A percentile compares a stretch with the other conserved stretches of the same genome.
These are phyloP conservation scores for Nemania sp. DNA, from an alignment of 2,329 filamentous ascomycete genomes.

Conservation along the genomic window DNA sequence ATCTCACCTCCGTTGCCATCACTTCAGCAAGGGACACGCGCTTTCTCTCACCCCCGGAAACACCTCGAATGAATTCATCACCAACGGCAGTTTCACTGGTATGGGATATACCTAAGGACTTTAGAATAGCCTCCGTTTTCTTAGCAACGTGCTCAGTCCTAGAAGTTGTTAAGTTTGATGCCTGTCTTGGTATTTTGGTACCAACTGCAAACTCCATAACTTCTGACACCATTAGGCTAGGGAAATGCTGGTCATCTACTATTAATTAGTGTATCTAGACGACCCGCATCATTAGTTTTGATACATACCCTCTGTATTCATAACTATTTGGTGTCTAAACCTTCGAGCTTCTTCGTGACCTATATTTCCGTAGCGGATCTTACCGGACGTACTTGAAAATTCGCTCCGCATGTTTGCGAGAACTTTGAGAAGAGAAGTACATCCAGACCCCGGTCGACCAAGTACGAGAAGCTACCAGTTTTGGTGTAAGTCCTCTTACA, in stretches of 20 bases:
- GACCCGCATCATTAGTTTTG: too few relatives aligned
- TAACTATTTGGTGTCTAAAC: too few relatives aligned
- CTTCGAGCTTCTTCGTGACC: too few relatives aligned
- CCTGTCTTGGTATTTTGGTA: conserved; percentile 52
- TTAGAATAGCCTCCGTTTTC: conserved; percentile 5
- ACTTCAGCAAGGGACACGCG: conserved; percentile 77
- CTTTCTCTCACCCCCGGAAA: conserved; percentile 70
- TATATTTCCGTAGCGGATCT: too few relatives aligned
- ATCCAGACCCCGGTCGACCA: too few relatives aligned
- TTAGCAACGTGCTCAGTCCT: conserved; percentile 57
- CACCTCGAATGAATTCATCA: conserved; percentile 69
- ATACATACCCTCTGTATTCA: too few relatives aligned
- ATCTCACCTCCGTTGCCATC: conserved; percentile 58
- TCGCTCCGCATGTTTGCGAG: too few relatives aligned
- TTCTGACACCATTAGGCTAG: conserved; percentile 74
- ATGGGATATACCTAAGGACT: conserved; percentile 54
- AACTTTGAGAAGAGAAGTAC: too few relatives aligned
- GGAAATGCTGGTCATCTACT: conserved; percentile 76
- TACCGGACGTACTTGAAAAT: too few relatives aligned
- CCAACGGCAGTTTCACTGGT: conserved; percentile 69
- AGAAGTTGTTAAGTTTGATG: conserved; percentile 75
- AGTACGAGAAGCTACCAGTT: too few relatives aligned
- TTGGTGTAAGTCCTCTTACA: too few relatives aligned
- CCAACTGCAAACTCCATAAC: conserved; percentile 73
- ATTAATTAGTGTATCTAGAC: too few relatives aligned